A percentile compares a stretch with the other conserved stretches of the same genome.
phyloP scores from a whole-genome alignment of 2,329 filamentous ascomycete genomes.

The Aureobasidium leucospermi region DNA sequence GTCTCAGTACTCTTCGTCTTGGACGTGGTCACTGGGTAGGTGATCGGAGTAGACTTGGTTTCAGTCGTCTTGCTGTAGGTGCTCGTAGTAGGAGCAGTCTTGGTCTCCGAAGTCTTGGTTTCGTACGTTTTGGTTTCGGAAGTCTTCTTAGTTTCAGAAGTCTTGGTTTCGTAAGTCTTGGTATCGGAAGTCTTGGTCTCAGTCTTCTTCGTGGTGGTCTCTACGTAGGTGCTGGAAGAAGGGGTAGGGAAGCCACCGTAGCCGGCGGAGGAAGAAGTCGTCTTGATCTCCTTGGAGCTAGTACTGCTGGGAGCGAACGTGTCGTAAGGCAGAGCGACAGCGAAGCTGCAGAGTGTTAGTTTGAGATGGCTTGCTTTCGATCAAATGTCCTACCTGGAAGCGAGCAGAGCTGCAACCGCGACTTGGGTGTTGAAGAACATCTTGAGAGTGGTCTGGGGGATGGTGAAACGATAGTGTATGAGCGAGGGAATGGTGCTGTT shows the following conservation, averaged over 20 bases:
- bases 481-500: conserved; percentile 4
- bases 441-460: not conserved
- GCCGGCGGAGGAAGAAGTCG: not conserved
- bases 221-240: not conserved
- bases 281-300: not conserved
- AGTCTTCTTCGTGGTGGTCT: not conserved
- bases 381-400: not conserved
- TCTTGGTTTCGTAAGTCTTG: not conserved
- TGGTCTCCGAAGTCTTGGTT: not conserved
- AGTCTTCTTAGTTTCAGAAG: not conserved
- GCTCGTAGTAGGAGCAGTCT: not conserved
- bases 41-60: not conserved
- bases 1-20: not conserved
- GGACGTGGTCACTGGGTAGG: not conserved
- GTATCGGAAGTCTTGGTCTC: not conserved
- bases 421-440: conserved; percentile 12
- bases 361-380: too few relatives aligned
- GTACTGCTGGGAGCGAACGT: not conserved
- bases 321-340: conserved; percentile 2
- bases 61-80: not conserved
- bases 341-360: not conserved
- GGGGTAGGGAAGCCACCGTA: conserved; percentile 1
- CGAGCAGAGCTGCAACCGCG: conserved; percentile 8
- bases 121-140: not conserved
- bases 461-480: conserved; percentile 2